Conservation (phyloP, 768 basidiomycete genomes). For the Pulveroboletus sp. region DNA sequence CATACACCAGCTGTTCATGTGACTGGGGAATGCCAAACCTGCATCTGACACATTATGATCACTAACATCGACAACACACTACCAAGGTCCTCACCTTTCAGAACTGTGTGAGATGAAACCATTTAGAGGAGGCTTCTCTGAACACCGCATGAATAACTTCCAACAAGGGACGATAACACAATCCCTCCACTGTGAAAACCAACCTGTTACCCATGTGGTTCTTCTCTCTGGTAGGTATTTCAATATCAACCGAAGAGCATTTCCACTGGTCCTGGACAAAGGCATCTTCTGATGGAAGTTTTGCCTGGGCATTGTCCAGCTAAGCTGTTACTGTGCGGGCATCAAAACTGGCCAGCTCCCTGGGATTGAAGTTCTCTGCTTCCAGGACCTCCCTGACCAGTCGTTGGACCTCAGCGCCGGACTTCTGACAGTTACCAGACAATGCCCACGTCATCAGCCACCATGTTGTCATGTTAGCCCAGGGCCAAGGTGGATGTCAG, state of each 20-base stretch:
- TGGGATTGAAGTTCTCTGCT: neutral
- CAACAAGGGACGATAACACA: neutral
- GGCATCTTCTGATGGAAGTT: neutral
- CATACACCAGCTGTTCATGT: too few relatives aligned
- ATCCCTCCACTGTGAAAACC: neutral
- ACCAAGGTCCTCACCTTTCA: too few relatives aligned
- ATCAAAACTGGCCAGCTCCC: too few relatives aligned
- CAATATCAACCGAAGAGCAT: neutral
- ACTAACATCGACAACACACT: too few relatives aligned
- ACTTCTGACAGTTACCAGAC: neutral
- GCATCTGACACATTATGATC: too few relatives aligned
- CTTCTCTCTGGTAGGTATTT: neutral
- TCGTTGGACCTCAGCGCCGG: neutral
- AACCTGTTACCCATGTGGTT: neutral
- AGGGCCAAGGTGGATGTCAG: too few relatives aligned
- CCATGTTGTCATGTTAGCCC: too few relatives aligned
- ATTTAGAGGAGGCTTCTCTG: too few relatives aligned
- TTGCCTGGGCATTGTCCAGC: neutral
- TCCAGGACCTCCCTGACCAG: neutral
- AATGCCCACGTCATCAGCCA: too few relatives aligned
- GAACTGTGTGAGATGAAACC: too few relatives aligned
- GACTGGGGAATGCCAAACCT: too few relatives aligned
- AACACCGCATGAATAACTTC: neutral
- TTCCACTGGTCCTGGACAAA: neutral
- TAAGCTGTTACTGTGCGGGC: neutral